Evolutionary conservation across 768 basidiomycete genomes (phyloP).

Genomic region (Leucocoprinus sp.): DNA sequence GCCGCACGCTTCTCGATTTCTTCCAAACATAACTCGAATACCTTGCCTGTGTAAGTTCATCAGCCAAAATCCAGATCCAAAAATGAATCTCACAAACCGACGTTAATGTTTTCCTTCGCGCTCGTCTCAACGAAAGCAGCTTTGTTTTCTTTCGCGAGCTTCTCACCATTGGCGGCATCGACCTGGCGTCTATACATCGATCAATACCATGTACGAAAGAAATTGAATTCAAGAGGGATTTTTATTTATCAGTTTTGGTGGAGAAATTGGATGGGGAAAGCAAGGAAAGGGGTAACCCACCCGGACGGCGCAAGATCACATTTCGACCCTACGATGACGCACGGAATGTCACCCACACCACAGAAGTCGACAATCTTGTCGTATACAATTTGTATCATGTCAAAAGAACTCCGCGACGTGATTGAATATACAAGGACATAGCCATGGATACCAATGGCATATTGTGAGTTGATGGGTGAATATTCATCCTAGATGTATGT

Average conservation of each 20-base stretch:
- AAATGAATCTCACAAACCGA: constrained; percentile 52
- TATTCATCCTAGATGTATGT: constrained; percentile 73
- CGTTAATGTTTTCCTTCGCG: constrained; percentile 79
- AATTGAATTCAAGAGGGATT: constrained; percentile 7
- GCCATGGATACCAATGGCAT: constrained; percentile 95
- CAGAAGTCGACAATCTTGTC: constrained; percentile 95
- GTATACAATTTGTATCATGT: constrained; percentile 90
- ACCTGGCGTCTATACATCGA: constrained; percentile 55
- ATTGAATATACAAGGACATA: constrained; percentile 96
- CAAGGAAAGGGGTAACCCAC: constrained; percentile 34
- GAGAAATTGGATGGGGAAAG: neutral
- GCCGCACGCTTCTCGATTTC: constrained; percentile 74
- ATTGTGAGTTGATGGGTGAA: constrained; percentile 86
- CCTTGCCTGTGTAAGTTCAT: constrained; percentile 44
- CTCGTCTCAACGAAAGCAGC: constrained; percentile 86
- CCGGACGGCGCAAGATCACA: constrained; percentile 61
- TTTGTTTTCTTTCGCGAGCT: constrained; percentile 60
- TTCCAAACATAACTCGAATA: constrained; percentile 75
- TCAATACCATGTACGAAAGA: constrained; percentile 15
- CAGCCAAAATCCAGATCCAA: neutral
- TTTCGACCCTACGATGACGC: constrained; percentile 93
- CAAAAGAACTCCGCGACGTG: constrained; percentile 80
- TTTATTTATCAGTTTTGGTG: neutral
- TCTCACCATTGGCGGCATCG: constrained; percentile 60
- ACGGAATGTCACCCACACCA: constrained; percentile 79